A percentile compares a stretch with the other conserved stretches of the same genome.
Conservation (phyloP, 2,329 filamentous ascomycete genomes). For the Sporothrix humicola region DNA sequence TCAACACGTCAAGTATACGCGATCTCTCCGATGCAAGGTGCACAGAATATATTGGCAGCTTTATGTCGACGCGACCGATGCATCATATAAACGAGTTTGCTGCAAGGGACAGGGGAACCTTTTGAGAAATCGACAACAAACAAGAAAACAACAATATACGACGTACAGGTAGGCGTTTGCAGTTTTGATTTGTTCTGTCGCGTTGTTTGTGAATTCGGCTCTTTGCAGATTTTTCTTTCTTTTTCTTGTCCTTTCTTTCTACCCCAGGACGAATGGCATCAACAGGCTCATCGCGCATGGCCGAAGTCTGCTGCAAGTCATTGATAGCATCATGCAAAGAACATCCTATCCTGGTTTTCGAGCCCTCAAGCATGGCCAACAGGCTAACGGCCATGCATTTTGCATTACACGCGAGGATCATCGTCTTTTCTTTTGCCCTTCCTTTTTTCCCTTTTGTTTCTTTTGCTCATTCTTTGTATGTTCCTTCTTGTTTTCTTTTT, state of each 20-base stretch:
- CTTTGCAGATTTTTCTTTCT: neutral
- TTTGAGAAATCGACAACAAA: neutral
- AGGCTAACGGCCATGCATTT: neutral
- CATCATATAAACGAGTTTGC: constrained; percentile 11
- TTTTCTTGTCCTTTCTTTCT: neutral
- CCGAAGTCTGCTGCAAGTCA: constrained; percentile 14
- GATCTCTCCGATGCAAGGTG: neutral
- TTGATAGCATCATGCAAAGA: constrained; percentile 13
- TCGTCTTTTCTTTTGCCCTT: neutral
- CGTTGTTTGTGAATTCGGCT: neutral
- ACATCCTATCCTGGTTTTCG: neutral
- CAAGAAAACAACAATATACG: neutral
- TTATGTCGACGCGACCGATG: neutral
- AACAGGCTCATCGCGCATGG: neutral
- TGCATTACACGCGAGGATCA: neutral
- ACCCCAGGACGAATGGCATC: neutral
- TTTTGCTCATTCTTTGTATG: neutral
- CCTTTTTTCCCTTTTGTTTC: neutral
- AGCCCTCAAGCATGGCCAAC: neutral
- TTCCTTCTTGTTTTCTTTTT: neutral
- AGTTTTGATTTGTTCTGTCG: neutral
- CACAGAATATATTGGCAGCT: constrained; percentile 8
- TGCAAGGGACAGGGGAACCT: neutral
- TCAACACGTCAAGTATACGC: too few relatives aligned
- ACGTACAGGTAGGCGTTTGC: neutral